Base-by-base conservation (phyloP, 306 rosid genomes). In the Cicer pinnatifidum region DNA sequence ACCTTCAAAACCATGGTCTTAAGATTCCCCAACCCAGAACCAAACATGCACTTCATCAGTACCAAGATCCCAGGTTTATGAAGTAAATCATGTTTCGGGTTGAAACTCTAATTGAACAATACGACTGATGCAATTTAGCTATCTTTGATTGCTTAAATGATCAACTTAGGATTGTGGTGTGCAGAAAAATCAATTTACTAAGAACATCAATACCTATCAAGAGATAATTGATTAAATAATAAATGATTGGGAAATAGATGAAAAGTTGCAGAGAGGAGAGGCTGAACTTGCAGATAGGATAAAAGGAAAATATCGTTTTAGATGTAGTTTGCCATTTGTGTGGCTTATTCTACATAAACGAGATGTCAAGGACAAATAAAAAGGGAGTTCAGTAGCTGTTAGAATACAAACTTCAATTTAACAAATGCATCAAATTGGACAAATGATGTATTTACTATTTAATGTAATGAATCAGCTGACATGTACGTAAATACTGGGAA, bases 371-470 rank as follows among this genome's bases (percentile, higher is more conserved):
- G 66, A 33, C 16, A 1, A 16, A 60, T 11, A 38, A 62, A 35
- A n/a, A 62, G 28, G 67, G 47, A 5, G 47, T 62, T 38, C 12
- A 62, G 20, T n/a, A 35, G 67, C 45, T 35, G 6, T 37, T 35
- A 62, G 9, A 59, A 62, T 37, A 38, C 3, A 63, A 63, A 63
- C 13, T 1, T 9, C 7, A 1, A 40, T 16, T 64, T 1, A 41
- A 65, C 33, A 69, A 67, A 72, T 76, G 61, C 69, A 66, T 17
- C 15, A 50, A 58, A 45, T 16, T 50, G 50, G 77, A 43, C 67
- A 76, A 69, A 45, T 65, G 71, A 77, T 69, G 35, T 10, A 43
- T 47, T 23, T 57, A 67, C 57, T 46, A 61, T 11, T 44, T 16
- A 13, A 76, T 19, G 53, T 39, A 38, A 69, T 37, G 43, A 51